Evolutionary conservation across 192 early-diverging fungal genomes (phyloP), one percentile per base, ranked within the genome.

Genomic region (Lobosporangium transversale): DNA sequence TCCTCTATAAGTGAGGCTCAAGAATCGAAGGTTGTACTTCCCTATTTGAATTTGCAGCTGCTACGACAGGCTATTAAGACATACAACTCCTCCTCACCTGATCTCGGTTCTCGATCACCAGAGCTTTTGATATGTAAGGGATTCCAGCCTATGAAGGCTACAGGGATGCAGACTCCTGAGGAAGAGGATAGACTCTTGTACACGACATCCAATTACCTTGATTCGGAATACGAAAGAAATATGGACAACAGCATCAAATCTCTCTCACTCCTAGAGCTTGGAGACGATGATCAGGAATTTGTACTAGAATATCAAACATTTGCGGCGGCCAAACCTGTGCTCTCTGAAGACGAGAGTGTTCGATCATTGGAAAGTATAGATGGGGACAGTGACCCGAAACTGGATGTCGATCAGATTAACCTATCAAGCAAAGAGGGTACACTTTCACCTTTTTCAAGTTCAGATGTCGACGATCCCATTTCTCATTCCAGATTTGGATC

Each of bases 61-160:
- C 56, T 75, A 4, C 62, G 62, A 12, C 70, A 75, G 20, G 70
- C 70, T 0, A 75, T 75, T 30, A 62, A 50, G 18, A 75, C 70
- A 0, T 75, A 75, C 51, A 75, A 64, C 27, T 59, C 62, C 3
- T 75, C 70, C 37, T 53, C 32, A 24, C 51, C 62, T 6, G 57
- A 65, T 0, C 18, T 9, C 9, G 50, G 24, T 33, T 30, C 33
- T 20, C 27, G 50, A 11, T 54, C 57, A 30, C 32, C 48, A 8
- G 32, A 55, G 37, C 33, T 27, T n/a, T 48, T 58, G 14, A 53
- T 27, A 4, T 50, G 56, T 11, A 48, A 47, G 21, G 54, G 53
- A 29, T 55, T 62, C n/a, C 35, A 60, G 32, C 42, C 68, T 5
- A 37, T 43, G 18, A 30, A 37, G 27, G 18, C 43, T 11, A 24